Evolutionary conservation across 2,329 filamentous ascomycete genomes (phyloP), one percentile per base, ranked within the genome.

Genomic region (Didymella exigua): DNA sequence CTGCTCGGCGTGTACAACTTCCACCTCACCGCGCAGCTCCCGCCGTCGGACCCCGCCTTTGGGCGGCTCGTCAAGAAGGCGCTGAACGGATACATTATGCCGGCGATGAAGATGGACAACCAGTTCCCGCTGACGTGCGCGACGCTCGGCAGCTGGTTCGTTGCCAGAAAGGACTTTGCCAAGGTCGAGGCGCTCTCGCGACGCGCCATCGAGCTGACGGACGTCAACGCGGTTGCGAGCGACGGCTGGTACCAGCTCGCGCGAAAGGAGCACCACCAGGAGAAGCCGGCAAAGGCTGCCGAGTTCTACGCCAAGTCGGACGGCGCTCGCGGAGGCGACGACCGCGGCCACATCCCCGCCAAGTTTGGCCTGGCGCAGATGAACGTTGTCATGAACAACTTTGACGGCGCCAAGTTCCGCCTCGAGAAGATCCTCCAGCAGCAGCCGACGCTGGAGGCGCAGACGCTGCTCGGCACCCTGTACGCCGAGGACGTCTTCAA

Each of bases 161-260:
- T 97, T 24, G 87, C 91, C 2, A 85, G 90, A 67, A 96, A 92
- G 72, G 86, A 87, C 8, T 89, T 91, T 75, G 78, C 85, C 21
- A 92, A 91, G 56, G 92, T 95, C 9, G 92, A 98, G 63, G 87
- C 87, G 18, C 82, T 99, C 16, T 91, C 93, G 7, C 89, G 93
- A 72, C 95, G 95, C 74, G 93, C 95, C 6, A 97, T 99, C 59
- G 91, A 97, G 69, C 89, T 91, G 67, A 98, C 95, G 2, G 95
- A 99, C 71, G 91, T 98, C 65, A 96, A 96, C 73, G 91, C 93
- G 3, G 91, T 98, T 73, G 93, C 93, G 21, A 96, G 93, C 76
- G 96, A 99, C 72, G 96, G 95, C 30, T 98, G 93, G 93, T 99
- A 97, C 76, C 78, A 98, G 8, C 84, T 98, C 34, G 95, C 92